Percentiles rank a stretch among this genome's conserved stretches.
phyloP scores from a whole-genome alignment of 225 moss, liverwort and hornwort genomes.

The Anthoceros angustus region DNA sequence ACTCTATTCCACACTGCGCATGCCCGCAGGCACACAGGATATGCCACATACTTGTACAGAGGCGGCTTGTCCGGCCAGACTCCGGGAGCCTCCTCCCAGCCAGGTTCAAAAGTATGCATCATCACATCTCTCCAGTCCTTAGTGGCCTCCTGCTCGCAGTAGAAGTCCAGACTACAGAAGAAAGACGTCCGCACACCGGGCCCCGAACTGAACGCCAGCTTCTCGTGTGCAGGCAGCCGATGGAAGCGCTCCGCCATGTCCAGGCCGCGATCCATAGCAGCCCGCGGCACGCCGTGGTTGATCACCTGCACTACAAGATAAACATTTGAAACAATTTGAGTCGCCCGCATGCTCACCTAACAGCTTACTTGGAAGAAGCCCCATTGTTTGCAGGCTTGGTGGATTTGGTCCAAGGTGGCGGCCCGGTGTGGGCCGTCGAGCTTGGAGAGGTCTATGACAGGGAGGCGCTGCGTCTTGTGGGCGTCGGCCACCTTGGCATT shows the following conservation, averaged over 20 bases:
- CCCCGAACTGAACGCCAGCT: background rate
- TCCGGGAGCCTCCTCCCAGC: background rate
- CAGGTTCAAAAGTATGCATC: background rate
- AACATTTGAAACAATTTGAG: background rate
- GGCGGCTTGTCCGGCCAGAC: background rate
- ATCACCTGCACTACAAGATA: background rate
- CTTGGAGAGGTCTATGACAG: background rate
- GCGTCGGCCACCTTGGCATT: background rate
- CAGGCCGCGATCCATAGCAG: background rate
- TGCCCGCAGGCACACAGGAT: background rate
- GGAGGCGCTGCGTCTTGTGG: background rate
- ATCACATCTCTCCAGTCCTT: background rate
- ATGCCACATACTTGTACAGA: background rate
- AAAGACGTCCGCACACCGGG: background rate
- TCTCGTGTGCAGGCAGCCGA: background rate
- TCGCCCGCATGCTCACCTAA: background rate
- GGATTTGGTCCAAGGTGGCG: background rate
- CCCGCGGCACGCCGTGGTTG: background rate
- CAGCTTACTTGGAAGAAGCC: background rate
- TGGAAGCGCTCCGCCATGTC: background rate
- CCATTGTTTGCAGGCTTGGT: constrained; percentile 1
- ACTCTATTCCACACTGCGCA: background rate
- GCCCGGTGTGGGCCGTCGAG: background rate
- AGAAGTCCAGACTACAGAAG: background rate
- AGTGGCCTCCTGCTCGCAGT: background rate